Conservation (phyloP, 139 green algal genomes). For the Closterium sp. region DNA sequence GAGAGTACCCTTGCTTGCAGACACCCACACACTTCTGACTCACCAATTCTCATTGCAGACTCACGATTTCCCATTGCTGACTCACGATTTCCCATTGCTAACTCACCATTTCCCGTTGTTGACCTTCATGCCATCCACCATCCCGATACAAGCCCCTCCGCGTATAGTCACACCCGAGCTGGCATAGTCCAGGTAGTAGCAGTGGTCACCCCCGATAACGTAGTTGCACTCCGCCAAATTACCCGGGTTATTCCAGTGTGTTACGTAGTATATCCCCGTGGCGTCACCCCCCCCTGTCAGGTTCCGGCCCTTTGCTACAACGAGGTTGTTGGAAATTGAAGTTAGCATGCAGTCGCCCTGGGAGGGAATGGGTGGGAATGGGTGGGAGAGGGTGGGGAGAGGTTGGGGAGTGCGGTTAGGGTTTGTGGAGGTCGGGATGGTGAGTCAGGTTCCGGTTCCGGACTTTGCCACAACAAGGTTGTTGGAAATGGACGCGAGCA, state of each 20-base stretch:
- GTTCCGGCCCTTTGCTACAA: not conserved
- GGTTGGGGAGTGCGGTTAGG: too few species aligned
- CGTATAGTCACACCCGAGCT: not conserved
- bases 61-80: not conserved
- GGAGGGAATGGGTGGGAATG: not conserved
- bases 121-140: not conserved
- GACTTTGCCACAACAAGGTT: not conserved
- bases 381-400: too few species aligned
- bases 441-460: not conserved
- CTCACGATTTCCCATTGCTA: not conserved
- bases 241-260: slow-evolving; percentile 5
- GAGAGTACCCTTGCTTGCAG: too few species aligned
- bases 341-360: slow-evolving; percentile 7
- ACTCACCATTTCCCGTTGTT: not conserved
- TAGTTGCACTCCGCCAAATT: slow-evolving; percentile 6
- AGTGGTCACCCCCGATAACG: not conserved
- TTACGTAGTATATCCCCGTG: not conserved
- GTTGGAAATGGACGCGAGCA: not conserved
- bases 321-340: not conserved
- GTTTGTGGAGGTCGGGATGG: not conserved
- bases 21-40: too few species aligned
- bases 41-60: not conserved
- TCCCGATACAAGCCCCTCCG: not conserved
- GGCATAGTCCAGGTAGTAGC: slow-evolving; percentile 5
- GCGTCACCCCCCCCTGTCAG: not conserved